Percentiles rank a stretch among this genome's conserved stretches.
Evolutionary conservation across 495 filamentous ascomycete species (phyloP).

Genomic region (Penicillium parvum): DNA sequence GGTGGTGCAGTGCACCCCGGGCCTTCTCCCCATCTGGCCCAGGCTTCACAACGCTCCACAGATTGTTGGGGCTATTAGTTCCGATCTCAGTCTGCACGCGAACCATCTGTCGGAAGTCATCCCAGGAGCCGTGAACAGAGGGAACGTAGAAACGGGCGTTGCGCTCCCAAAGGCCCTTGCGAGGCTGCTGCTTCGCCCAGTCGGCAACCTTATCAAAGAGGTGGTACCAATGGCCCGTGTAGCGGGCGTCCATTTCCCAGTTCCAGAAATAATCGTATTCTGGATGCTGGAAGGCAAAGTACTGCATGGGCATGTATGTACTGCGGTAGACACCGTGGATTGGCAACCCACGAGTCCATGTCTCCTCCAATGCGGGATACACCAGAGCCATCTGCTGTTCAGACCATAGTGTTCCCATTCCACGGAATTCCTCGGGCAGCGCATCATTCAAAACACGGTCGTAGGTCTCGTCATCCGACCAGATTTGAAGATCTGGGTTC

Average conservation of each 20-base stretch:
- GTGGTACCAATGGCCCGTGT: conserved; percentile 95
- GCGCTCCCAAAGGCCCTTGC: conserved; percentile 91
- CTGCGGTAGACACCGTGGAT: conserved; percentile 89
- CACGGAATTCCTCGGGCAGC: conserved; percentile 81
- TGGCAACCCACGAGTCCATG: conserved; percentile 64
- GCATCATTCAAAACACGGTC: conserved; percentile 61
- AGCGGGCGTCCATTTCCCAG: conserved; percentile 97
- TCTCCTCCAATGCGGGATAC: conserved; percentile 78
- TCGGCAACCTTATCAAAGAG: conserved; percentile 67
- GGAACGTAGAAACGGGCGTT: conserved; percentile 91
- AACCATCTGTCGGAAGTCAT: conserved; percentile 90
- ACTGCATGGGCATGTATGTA: conserved; percentile 89
- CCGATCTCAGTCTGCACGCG: conserved; percentile 83
- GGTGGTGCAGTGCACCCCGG: conserved; percentile 36
- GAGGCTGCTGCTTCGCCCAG: conserved; percentile 80
- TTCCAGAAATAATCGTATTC: conserved; percentile 98
- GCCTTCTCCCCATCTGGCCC: conserved; percentile 31
- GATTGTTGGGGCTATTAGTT: conserved; percentile 65
- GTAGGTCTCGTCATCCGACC: conserved; percentile 60
- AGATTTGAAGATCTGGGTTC: conserved; percentile 59
- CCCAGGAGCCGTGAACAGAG: conserved; percentile 81
- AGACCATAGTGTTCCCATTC: conserved; percentile 86
- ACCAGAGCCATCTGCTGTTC: conserved; percentile 85
- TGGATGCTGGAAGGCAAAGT: conserved; percentile 82
- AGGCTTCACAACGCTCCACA: conserved; percentile 54